Evolutionary conservation across 2,329 filamentous ascomycete species (phyloP).

Genomic region (Penicillium capsulatum): DNA sequence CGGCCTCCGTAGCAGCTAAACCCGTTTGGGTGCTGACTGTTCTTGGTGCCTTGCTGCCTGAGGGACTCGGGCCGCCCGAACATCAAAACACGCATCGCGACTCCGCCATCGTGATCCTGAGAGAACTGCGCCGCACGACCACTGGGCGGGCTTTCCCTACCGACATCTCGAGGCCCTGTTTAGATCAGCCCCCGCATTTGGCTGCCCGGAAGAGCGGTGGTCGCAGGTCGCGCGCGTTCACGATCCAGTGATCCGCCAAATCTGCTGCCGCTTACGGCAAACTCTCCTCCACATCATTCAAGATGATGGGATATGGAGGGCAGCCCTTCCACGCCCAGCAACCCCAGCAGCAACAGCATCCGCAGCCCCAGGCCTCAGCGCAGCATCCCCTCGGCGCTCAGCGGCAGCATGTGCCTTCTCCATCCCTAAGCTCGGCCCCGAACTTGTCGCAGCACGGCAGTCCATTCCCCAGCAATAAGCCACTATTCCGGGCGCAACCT

Average conservation of each 20-base stretch:
- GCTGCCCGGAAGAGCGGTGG: slow-evolving; percentile 3
- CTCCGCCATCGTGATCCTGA: slow-evolving; percentile 7
- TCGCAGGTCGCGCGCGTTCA: slow-evolving; percentile 16
- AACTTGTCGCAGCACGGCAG: slow-evolving; percentile 26
- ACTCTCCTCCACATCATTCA: slow-evolving; percentile 15
- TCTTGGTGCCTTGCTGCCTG: slow-evolving; percentile 5
- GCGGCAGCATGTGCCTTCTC: slow-evolving; percentile 30
- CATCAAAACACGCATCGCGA: slow-evolving; percentile 29
- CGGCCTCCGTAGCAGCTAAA: slow-evolving; percentile 24
- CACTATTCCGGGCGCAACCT: slow-evolving; percentile 25
- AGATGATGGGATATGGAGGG: slow-evolving; percentile 37
- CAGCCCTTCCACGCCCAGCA: slow-evolving; percentile 29
- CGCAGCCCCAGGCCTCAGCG: slow-evolving; percentile 17
- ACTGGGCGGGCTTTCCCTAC: neutral
- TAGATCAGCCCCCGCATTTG: neutral
- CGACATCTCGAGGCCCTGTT: neutral
- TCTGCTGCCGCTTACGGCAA: slow-evolving; percentile 16
- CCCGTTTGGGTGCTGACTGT: slow-evolving; percentile 10
- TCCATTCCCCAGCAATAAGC: slow-evolving; percentile 25
- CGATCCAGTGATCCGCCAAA: slow-evolving; percentile 6
- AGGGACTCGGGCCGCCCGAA: slow-evolving; percentile 16
- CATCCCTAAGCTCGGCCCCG: slow-evolving; percentile 24
- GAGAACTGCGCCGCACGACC: slow-evolving; percentile 1
- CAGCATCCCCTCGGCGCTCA: slow-evolving; percentile 18
- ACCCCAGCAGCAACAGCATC: slow-evolving; percentile 19